Evolutionary conservation across 2,329 filamentous ascomycete genomes (phyloP).

Genomic region (Karstenula rhodostoma): DNA sequence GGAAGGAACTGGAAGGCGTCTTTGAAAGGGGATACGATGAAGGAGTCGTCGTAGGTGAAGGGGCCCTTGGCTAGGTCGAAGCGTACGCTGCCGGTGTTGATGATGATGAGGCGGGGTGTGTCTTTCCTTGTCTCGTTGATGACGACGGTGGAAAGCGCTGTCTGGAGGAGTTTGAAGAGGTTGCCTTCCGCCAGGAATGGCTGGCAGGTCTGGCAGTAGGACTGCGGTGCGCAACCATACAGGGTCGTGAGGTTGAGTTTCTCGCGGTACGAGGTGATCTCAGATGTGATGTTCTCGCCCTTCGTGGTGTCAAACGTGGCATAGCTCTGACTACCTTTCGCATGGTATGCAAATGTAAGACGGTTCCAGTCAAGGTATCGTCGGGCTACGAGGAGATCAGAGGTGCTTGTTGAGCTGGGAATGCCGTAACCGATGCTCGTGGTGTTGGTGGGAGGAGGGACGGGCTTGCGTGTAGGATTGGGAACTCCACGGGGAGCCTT

Average conservation of each 20-base stretch:
- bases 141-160: conserved; percentile 61
- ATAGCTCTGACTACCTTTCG: conserved; percentile 57
- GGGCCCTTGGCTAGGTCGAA: conserved; percentile 70
- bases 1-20: conserved; percentile 64
- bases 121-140: conserved; percentile 61
- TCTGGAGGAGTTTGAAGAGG: conserved; percentile 63
- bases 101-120: conserved; percentile 64
- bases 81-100: conserved; percentile 68
- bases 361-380: conserved; percentile 75
- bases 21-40: conserved; percentile 65
- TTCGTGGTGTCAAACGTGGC: conserved; percentile 59
- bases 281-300: conserved; percentile 57
- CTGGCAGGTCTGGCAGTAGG: conserved; percentile 66
- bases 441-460: conserved; percentile 37
- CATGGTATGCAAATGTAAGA: conserved; percentile 70
- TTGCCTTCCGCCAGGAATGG: conserved; percentile 62
- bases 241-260: conserved; percentile 64
- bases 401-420: conserved; percentile 40
- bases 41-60: conserved; percentile 64
- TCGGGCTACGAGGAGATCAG: conserved; percentile 60
- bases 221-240: conserved; percentile 68
- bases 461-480: conserved; percentile 51
- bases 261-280: conserved; percentile 61
- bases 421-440: conserved; percentile 42
- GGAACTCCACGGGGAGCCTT: conserved; percentile 55